Conservation (phyloP, 148 eudicot genomes). For the Camellia granthamiana region DNA sequence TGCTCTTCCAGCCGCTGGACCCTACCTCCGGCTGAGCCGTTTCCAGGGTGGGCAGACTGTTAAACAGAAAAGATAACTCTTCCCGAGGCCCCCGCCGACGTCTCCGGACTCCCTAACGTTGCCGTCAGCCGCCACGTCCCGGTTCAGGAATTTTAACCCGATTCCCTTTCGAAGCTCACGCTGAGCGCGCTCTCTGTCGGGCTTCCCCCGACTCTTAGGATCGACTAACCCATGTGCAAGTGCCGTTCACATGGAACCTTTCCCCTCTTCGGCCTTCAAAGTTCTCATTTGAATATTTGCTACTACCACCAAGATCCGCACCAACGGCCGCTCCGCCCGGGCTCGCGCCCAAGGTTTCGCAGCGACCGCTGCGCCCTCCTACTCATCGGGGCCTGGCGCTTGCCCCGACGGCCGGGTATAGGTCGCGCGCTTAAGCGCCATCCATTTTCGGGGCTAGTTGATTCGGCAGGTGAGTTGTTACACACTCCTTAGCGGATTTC, state of each 20-base stretch:
- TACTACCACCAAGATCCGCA: conserved; percentile 55
- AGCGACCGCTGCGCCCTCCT: too few species aligned
- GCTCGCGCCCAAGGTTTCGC: too few species aligned
- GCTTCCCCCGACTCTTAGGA: conserved; percentile 14
- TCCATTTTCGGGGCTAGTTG: conserved; percentile 56
- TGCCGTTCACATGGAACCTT: conserved; percentile 42
- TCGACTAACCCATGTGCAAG: conserved; percentile 41
- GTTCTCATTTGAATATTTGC: conserved; percentile 51
- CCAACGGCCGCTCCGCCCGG: conserved; percentile 21
- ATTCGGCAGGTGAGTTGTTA: conserved; percentile 73
- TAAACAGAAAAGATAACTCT: conserved; percentile 47
- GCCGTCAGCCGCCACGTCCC: too few species aligned
- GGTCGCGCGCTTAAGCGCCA: too few species aligned
- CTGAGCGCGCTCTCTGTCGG: background rate
- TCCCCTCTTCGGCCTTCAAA: conserved; percentile 47
- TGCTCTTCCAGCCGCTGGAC: conserved; percentile 3
- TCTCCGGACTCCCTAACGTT: too few species aligned
- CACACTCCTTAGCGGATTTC: too few species aligned
- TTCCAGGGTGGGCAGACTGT: conserved; percentile 16
- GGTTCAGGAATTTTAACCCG: too few species aligned
- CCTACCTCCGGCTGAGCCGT: conserved; percentile 3
- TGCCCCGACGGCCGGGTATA: too few species aligned
- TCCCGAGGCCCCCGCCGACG: conserved; percentile 56
- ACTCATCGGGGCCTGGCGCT: too few species aligned
- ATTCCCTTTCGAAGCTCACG: too few species aligned